Evolutionary conservation across 2,329 filamentous ascomycete genomes (phyloP), one percentile per base, ranked within the genome.

Genomic region (Cladosporium cucumerinum): DNA sequence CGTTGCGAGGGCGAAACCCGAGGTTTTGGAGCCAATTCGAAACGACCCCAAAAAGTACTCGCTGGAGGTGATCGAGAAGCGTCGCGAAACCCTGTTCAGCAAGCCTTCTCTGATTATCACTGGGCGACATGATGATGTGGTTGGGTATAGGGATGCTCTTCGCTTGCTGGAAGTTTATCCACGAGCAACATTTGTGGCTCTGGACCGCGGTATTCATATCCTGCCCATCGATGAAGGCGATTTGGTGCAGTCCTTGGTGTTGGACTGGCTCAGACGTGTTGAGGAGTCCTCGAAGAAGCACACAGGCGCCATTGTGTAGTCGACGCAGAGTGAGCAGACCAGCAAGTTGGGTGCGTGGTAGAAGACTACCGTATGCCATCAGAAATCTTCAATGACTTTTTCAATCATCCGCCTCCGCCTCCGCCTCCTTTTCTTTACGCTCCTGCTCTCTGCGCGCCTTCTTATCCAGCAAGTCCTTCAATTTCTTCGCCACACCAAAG

Each of bases 401-500:
- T 57, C 54, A 57, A 25, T 32, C 30, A 11, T 57, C 54, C 11
- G 54, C 54, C n/a, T 51, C 62, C 30, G 36, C 62, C n/a, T 30
- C 62, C n/a, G n/a, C n/a, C 5, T 59, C 62, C 46, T 59, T 59
- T 23, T 58, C 62, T 11, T 52, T 54, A 23, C 62, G 54, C 55
- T 64, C 62, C 26, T 64, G 23, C 43, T 64, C 62, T 46, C 62
- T 52, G 23, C 46, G 57, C 28, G 32, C 83, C 77, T 92, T 92
- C 80, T 84, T 88, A 25, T 93, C 90, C 65, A 98, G 77, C 69
- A 98, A 76, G 75, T 90, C 91, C 75, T 89, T 90, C 71, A 98
- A 74, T 70, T 89, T 90, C 81, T 92, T 96, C 1, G 93, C 93
- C 3, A 86, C 85, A 75, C 96, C 97, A 73, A 98, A 98, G 0